These are phyloP conservation scores for Iris pallida DNA, from an alignment of 116 monocot genomes.

Conservation along the genomic window DNA sequence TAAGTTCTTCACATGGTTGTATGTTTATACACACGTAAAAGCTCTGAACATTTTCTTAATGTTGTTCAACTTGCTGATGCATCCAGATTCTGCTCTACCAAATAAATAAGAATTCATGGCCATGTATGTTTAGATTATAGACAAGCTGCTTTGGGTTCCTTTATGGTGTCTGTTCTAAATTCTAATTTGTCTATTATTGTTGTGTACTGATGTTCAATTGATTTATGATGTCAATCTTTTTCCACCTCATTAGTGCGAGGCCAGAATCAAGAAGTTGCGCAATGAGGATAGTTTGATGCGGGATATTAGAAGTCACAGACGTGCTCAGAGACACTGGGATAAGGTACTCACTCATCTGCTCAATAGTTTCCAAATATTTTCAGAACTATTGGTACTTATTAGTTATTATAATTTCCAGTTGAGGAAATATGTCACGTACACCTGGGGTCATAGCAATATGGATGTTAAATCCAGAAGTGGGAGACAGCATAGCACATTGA, in stretches of 20 bases:
- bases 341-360: constrained; percentile 41
- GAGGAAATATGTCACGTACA: constrained; percentile 85
- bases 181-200: background rate
- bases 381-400: background rate
- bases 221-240: background rate
- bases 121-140: background rate
- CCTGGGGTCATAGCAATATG: constrained; percentile 66
- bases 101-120: background rate
- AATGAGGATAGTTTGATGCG: constrained; percentile 64
- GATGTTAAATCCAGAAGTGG: constrained; percentile 21
- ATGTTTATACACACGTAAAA: too few relatives aligned
- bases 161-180: background rate
- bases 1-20: too few relatives aligned
- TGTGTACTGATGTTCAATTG: background rate
- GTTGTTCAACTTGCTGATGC: too few relatives aligned
- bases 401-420: constrained; percentile 31
- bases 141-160: background rate
- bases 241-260: constrained; percentile 52
- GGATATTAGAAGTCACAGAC: constrained; percentile 37
- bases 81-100: too few relatives aligned
- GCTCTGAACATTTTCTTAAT: too few relatives aligned
- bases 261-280: constrained; percentile 63
- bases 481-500: constrained; percentile 18
- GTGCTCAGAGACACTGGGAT: constrained; percentile 73
- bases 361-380: background rate